Base-by-base conservation (phyloP, 495 filamentous ascomycete genomes). In the Parmelia sp. region DNA sequence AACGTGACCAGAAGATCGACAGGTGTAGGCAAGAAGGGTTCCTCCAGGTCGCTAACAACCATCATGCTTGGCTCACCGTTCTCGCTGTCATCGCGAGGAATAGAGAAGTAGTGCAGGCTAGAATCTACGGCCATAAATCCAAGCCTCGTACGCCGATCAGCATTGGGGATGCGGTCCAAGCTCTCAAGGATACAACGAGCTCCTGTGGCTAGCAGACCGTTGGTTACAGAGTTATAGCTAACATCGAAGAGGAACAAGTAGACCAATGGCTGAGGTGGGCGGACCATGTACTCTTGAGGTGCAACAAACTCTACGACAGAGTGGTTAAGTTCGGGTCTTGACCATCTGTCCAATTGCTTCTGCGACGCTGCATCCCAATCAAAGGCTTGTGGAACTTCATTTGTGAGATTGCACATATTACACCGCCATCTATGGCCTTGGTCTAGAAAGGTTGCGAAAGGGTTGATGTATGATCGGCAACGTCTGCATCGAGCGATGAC, bases 381-480 rank as follows among this genome's bases (percentile, higher is more conserved):
- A 67, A 97, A 98, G 8, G 92, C 92, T 77, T 97, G 95, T 12
- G 94, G 94, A 21, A 98, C 95, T 71, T 98, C 94, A 72, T 97
- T 98, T 61, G 92, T 97, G 63, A 98, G 80, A 74, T 96, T 97
- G 73, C 94, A 98, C 93, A 98, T 97, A 76, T 98, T 98, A 77
- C 94, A 98, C 63, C 93, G 87, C 94, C 94, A 97, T 71, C 94
- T 84, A 78, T 98, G 94, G 25, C 93, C 93, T 74, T 97, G 91
- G 65, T 98, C 94, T 49, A 98, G 78, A 80, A 98, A 98, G 59
- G 88, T 90, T 53, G 92, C 94, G 64, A 93, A 98, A 27, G 94
- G 92, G 74, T 97, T 97, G 79, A 97, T 97, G 72, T 97, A 97
- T 51, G 93, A 92, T 64, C 93, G 84, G 75, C 94, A 98, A 71